Evolutionary conservation across 2,329 filamentous ascomycete genomes (phyloP), one percentile per base, ranked within the genome.

Genomic region (Aspergillus pseudonomiae): DNA sequence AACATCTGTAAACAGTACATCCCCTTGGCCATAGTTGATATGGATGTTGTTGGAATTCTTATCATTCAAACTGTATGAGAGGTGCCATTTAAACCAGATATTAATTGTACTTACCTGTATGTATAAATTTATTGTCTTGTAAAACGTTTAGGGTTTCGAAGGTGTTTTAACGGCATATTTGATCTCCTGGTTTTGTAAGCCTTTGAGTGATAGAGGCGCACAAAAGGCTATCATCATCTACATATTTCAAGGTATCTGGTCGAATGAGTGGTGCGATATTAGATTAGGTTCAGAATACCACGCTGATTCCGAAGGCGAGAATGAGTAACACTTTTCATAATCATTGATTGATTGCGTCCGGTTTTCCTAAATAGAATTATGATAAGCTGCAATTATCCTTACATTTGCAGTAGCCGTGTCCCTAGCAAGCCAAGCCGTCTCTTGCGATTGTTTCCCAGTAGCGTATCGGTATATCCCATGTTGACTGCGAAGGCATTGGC

Each of bases 11-110:
- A 73, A 71, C 2, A 67, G 64, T 14, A 48, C 32, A 28, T 67
- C 55, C 10, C 43, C 58, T 1, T 59, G 19, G 5, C 65, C 50
- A 52, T 70, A 69, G 57, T 71, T 71, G 3, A 73, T 65, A 1
- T 73, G 59, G 0, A 73, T 60, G 39, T 73, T 74, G 61, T 64
- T 57, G 2, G 63, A 61, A 55, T 74, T 73, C 30, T 71, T 59
- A 63, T 74, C 72, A 28, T 73, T 45, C 16, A 57, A 21, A 14
- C 7, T 26, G 3, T 48, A 46, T 63, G 43, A 36, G 19, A 11
- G 7, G 21, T 2, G 3, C 0, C 1, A 21, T 30, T 36, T 9
- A 4, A 34, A 14, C 1, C 1, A 53, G 19, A 14, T 53, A 52
- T 6, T 16, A 6, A 16, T 26, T 19, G 54, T 41, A 48, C 59